A percentile compares a stretch with the other conserved stretches of the same genome.
Evolutionary conservation across 2,329 filamentous ascomycete genomes (phyloP).

Genomic region (Didymella glomerata): DNA sequence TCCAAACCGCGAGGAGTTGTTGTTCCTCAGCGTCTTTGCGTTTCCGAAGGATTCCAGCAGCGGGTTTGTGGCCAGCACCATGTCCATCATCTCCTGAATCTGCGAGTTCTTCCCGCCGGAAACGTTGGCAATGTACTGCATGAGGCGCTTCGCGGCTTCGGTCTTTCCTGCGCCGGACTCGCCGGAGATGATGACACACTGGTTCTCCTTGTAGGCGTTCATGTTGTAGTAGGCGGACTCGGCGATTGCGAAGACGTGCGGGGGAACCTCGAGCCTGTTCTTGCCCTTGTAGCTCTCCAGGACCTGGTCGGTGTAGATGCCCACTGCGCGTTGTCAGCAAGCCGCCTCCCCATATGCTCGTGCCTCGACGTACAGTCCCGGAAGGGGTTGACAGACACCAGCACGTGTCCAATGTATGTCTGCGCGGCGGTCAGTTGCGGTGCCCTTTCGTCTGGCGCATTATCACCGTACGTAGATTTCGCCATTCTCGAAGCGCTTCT

Average conservation of each 20-base stretch:
- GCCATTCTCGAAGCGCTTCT: slow-evolving; percentile 95
- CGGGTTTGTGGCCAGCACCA: slow-evolving; percentile 98
- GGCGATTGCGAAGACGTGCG: slow-evolving; percentile 96
- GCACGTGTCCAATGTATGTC: slow-evolving; percentile 99
- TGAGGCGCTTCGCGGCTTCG: slow-evolving; percentile 96
- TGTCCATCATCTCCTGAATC: slow-evolving; percentile 97
- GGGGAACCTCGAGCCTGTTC: slow-evolving; percentile 92
- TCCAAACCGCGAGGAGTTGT: slow-evolving; percentile 98
- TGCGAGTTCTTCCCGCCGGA: slow-evolving; percentile 85
- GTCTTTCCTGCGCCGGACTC: slow-evolving; percentile 99
- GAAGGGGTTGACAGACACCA: slow-evolving; percentile 99
- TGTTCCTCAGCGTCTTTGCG: slow-evolving; percentile 96
- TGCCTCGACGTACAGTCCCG: slow-evolving; percentile 71
- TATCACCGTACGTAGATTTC: slow-evolving; percentile 82
- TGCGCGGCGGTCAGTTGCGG: slow-evolving; percentile 49
- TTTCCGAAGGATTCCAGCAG: slow-evolving; percentile 97
- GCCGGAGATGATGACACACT: slow-evolving; percentile 98
- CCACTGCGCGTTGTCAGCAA: slow-evolving; percentile 66
- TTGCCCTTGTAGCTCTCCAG: slow-evolving; percentile 95
- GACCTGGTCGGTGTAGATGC: slow-evolving; percentile 95
- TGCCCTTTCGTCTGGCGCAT: slow-evolving; percentile 1
- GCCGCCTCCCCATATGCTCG: neutral
- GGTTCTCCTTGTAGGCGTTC: slow-evolving; percentile 99
- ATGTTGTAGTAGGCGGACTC: slow-evolving; percentile 99
- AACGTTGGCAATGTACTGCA: slow-evolving; percentile 99